phyloP scores from a whole-genome alignment of 805 yeast genomes.

The Ogataea thermomethanolica region DNA sequence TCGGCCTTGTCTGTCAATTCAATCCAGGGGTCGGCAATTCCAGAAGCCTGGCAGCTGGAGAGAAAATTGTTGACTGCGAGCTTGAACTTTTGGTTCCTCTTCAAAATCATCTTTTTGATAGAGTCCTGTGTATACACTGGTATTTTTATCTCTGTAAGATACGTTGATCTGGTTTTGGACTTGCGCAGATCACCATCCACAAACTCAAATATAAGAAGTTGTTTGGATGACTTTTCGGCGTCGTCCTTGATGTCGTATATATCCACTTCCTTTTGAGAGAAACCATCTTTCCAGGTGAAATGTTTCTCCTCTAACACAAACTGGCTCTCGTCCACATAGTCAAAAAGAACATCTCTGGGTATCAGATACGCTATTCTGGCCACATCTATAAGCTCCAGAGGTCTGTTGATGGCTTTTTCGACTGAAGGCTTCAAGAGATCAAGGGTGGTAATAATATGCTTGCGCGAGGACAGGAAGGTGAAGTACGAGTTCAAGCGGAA shows the following conservation, averaged over 20 bases:
- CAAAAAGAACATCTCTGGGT: slow-evolving; percentile 68
- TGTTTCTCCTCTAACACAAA: slow-evolving; percentile 44
- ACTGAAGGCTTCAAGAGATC: slow-evolving; percentile 51
- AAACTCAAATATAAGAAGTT: slow-evolving; percentile 71
- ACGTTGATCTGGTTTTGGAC: slow-evolving; percentile 44
- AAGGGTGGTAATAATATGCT: slow-evolving; percentile 57
- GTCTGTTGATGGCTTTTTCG: slow-evolving; percentile 45
- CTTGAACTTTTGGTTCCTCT: slow-evolving; percentile 53
- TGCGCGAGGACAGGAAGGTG: slow-evolving; percentile 59
- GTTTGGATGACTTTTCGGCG: slow-evolving; percentile 38
- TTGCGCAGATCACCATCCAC: slow-evolving; percentile 58
- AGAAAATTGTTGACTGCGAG: slow-evolving; percentile 38
- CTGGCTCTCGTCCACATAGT: slow-evolving; percentile 76
- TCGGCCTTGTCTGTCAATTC: slow-evolving; percentile 37
- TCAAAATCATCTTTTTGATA: slow-evolving; percentile 55
- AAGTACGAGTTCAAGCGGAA: slow-evolving; percentile 55
- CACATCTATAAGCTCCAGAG: slow-evolving; percentile 49
- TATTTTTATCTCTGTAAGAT: slow-evolving; percentile 42
- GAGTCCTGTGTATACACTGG: slow-evolving; percentile 54
- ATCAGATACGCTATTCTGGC: slow-evolving; percentile 59
- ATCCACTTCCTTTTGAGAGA: slow-evolving; percentile 53
- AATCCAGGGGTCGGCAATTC: slow-evolving; percentile 39
- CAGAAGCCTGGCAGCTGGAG: slow-evolving; percentile 26
- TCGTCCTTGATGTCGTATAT: slow-evolving; percentile 45
- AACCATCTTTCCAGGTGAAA: slow-evolving; percentile 46